phyloP scores from a whole-genome alignment of 2,329 filamentous ascomycete genomes.

The Penicillium aurantiogriseum region DNA sequence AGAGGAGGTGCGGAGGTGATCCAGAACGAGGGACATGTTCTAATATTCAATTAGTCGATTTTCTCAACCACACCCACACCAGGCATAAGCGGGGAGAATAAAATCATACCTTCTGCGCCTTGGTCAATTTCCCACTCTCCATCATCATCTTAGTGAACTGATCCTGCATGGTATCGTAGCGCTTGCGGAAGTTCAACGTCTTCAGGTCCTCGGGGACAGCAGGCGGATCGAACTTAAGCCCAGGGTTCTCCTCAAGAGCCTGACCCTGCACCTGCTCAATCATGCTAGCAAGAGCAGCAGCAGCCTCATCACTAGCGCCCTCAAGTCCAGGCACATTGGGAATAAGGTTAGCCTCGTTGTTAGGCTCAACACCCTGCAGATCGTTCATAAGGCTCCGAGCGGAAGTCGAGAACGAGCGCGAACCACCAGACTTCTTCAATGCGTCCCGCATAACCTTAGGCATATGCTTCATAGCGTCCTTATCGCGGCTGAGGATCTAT shows the following conservation, averaged over 20 bases:
- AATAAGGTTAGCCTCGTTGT: constrained; percentile 8
- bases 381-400: constrained; percentile 41
- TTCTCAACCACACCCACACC: not conserved
- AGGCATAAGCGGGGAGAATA: not conserved
- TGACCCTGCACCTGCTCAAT: constrained; percentile 35
- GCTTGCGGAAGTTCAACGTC: constrained; percentile 66
- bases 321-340: not conserved
- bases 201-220: constrained; percentile 57
- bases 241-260: constrained; percentile 45
- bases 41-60: constrained; percentile 37
- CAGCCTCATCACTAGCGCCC: constrained; percentile 28
- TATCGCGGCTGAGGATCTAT: constrained; percentile 65
- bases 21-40: constrained; percentile 83
- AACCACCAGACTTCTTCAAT: constrained; percentile 47
- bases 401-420: constrained; percentile 59
- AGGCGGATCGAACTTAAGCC: constrained; percentile 78
- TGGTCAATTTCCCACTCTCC: constrained; percentile 83
- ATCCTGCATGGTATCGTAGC: constrained; percentile 80
- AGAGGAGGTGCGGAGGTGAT: constrained; percentile 76
- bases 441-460: constrained; percentile 66
- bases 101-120: constrained; percentile 73
- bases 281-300: constrained; percentile 38
- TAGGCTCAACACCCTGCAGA: constrained; percentile 20
- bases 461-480: constrained; percentile 60
- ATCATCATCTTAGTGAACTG: constrained; percentile 91